A percentile compares a stretch with the other conserved stretches of the same genome.
phyloP scores from a whole-genome alignment of 1,284 basidiomycete genomes.

The Psilocybe mexicana region DNA sequence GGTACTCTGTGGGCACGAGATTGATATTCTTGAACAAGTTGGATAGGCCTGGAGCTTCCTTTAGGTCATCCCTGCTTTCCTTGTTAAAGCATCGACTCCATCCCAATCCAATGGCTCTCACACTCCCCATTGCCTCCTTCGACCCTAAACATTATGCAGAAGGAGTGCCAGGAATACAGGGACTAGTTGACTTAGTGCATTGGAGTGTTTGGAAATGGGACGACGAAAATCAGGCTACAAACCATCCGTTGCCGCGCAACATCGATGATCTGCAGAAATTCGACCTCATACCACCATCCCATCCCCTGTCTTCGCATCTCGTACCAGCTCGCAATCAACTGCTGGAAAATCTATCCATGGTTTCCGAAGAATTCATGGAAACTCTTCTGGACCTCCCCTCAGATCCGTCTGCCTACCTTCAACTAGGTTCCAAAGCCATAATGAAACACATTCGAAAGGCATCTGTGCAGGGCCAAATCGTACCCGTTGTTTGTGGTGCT shows the following conservation, averaged over 20 bases:
- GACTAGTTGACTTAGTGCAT: conserved; percentile 77
- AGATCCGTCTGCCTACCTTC: conserved; percentile 62
- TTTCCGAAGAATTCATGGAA: conserved; percentile 80
- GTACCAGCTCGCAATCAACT: conserved; percentile 67
- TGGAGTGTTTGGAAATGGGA: conserved; percentile 81
- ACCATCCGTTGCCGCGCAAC: conserved; percentile 54
- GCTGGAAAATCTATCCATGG: conserved; percentile 78
- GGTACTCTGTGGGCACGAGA: conserved; percentile 76
- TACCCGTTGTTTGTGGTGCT: conserved; percentile 84
- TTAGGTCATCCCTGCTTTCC: conserved; percentile 69
- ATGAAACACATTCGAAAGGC: conserved; percentile 68
- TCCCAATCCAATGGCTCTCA: conserved; percentile 69
- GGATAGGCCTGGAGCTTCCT: conserved; percentile 82
- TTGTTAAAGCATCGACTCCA: conserved; percentile 76
- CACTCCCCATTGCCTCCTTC: conserved; percentile 79
- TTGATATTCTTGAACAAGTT: conserved; percentile 89
- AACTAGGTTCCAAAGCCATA: conserved; percentile 50
- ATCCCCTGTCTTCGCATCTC: conserved; percentile 69
- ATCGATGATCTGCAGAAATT: conserved; percentile 42
- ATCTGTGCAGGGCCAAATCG: conserved; percentile 63
- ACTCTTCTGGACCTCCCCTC: conserved; percentile 59
- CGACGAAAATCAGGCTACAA: conserved; percentile 42
- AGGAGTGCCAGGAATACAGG: conserved; percentile 76
- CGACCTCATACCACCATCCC: conserved; percentile 50
- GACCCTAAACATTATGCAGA: conserved; percentile 60